Base-by-base conservation (phyloP, 2,329 filamentous ascomycete genomes). In the Dactylellina drechsleri region DNA sequence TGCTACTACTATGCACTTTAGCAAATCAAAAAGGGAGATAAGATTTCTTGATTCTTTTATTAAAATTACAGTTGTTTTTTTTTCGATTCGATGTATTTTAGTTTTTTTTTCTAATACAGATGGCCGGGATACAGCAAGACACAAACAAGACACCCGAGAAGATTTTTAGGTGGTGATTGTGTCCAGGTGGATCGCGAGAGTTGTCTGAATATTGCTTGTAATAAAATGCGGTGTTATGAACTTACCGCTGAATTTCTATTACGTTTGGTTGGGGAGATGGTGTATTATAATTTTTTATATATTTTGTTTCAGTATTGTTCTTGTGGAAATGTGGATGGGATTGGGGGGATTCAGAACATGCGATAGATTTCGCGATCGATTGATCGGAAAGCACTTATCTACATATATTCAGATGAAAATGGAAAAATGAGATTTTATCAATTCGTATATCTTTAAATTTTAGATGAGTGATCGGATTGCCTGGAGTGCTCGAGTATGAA, bases 181-280 rank as follows among this genome's bases (percentile, higher is more conserved):
- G 50, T 10, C 26, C 8, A 1, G 4, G 50, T 23, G 23, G 23
- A 23, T 23, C 4, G 23, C 23, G 23, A 23, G 20, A 13, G 15
- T 47, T 47, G 49, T 28, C 31, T 40, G 13, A 41, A 40, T 23
- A 36, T 41, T 40, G 12, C 31, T 23, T 47, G 2, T 66, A 66
- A 66, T 66, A 57, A 40, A 40, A 41, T 2, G 56, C 15, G 31
- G 57, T 50, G 31, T 53, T 43, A 18, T 59, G 28, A 53, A 53
- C 41, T 23, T 59, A 43, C 54, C 54, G 50, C 31, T 15, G 10
- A 47, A 16, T 31, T 41, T 31, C 31, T 16, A 36, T 49, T 28
- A 8, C 10, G 13, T 50, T 67, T 67, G 18, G 49, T 36, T 7
- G 31, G 31, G 31, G 6, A 36, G 31, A 36, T 10, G 31, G 31